Percentiles rank a stretch among this genome's conserved stretches.
Evolutionary conservation across 768 basidiomycete genomes (phyloP).

Genomic region (Xerocomus spinulosus): DNA sequence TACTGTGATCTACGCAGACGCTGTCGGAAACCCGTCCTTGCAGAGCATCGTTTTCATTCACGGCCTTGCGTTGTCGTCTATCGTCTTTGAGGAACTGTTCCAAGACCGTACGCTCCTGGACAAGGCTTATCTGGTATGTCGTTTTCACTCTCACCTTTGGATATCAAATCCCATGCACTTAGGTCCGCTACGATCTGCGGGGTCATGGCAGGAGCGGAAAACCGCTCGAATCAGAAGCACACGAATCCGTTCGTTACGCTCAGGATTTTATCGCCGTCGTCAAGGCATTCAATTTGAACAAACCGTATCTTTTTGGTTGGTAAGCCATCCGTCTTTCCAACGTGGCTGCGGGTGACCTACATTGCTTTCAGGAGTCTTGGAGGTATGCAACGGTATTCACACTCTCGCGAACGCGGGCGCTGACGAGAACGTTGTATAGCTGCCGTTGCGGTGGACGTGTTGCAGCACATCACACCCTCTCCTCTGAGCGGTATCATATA

Average conservation of each 20-base stretch:
- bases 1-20: constrained; percentile 7
- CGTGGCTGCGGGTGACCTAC: not conserved
- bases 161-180: not conserved
- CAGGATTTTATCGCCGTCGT: constrained; percentile 5
- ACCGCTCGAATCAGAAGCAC: not conserved
- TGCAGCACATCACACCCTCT: not conserved
- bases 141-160: not conserved
- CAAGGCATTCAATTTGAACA: constrained; percentile 1
- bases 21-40: constrained; percentile 1
- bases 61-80: constrained; percentile 2
- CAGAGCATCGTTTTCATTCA: constrained; percentile 7
- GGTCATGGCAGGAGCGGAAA: constrained; percentile 8
- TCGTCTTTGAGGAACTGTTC: constrained; percentile 6
- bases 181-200: constrained; percentile 9
- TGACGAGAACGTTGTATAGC: not conserved
- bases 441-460: constrained; percentile 1
- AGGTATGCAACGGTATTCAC: not conserved
- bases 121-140: not conserved
- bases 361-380: constrained; percentile 4
- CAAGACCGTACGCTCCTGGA: constrained; percentile 3
- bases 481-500: constrained; percentile 5
- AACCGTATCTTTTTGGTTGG: constrained; percentile 6
- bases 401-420: not conserved
- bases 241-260: constrained; percentile 7
- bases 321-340: not conserved